Evolutionary conservation across 805 yeast genomes (phyloP), one percentile per base, ranked within the genome.

Genomic region (Priceomyces castillae): DNA sequence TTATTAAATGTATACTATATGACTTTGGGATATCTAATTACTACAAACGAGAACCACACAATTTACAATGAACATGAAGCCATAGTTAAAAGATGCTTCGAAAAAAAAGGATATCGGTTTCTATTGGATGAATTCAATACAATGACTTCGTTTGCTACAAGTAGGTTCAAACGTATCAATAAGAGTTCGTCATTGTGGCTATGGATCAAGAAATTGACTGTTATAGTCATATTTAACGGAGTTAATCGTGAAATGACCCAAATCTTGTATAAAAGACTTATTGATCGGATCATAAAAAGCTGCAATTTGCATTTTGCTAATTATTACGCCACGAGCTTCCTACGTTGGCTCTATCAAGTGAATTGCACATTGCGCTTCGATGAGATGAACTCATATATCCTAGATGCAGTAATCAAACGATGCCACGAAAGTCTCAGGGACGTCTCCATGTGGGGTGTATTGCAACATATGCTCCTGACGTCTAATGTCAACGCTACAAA

Each of bases 101-200:
- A 30, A 3, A 15, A 33, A 5, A 39, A 47, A 7, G 55, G 50
- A 3, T 14, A 31, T 10, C 26, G 28, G 10, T 39, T 57, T 19
- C 33, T 52, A 14, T 20, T 10, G 10, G 37, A 40, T 2, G 69
- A 67, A 40, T 51, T 62, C 33, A 69, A 67, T 4, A 40, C 68
- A 4, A 52, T 69, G 10, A 55, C 69, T 3, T 49, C 70, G 1
- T 57, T 59, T n/a, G 46, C 65, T 15, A 53, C 54, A 18, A 58
- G 69, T 42, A 44, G 59, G 22, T 41, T 67, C 33, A 50, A 53
- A 33, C 51, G 66, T 34, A 63, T 71, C 47, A 71, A 71, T 52
- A 71, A 71, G 48, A 69, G 71, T 48, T 59, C 73, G 5, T 52
- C 65, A 11, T 53, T 71, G 7, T 71, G 73, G 74, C 51, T 45